phyloP scores from a whole-genome alignment of 1,284 basidiomycete genomes.

The Cronartium quercuum region DNA sequence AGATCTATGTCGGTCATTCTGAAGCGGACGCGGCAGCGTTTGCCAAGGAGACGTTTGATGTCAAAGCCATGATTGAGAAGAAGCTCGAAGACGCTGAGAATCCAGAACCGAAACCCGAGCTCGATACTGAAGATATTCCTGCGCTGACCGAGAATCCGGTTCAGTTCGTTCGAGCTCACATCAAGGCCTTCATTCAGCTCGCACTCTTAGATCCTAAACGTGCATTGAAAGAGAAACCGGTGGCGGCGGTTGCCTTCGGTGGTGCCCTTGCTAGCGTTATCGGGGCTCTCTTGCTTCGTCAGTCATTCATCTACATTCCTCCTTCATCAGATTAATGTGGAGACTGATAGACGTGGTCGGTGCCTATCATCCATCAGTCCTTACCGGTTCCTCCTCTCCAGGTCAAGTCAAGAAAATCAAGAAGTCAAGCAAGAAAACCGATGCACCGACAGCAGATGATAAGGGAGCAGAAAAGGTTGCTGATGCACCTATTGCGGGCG shows the following conservation, averaged over 20 bases:
- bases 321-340: too few species aligned
- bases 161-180: slow-evolving; percentile 69
- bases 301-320: not conserved
- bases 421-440: slow-evolving; percentile 40
- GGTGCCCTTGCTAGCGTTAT: slow-evolving; percentile 69
- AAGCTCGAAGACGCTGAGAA: slow-evolving; percentile 52
- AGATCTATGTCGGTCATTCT: slow-evolving; percentile 88
- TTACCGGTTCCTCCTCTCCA: slow-evolving; percentile 40
- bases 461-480: slow-evolving; percentile 16
- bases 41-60: slow-evolving; percentile 72
- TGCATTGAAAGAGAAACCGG: slow-evolving; percentile 73
- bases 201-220: slow-evolving; percentile 65
- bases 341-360: too few species aligned
- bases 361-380: slow-evolving; percentile 12
- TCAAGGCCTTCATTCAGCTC: slow-evolving; percentile 65
- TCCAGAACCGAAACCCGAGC: slow-evolving; percentile 56
- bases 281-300: slow-evolving; percentile 50
- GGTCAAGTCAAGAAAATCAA: slow-evolving; percentile 39
- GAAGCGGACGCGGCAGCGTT: slow-evolving; percentile 70
- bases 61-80: slow-evolving; percentile 60
- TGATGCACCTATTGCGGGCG: slow-evolving; percentile 32
- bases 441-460: slow-evolving; percentile 39
- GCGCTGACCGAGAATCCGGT: slow-evolving; percentile 59
- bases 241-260: slow-evolving; percentile 69
- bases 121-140: slow-evolving; percentile 50